phyloP scores from a whole-genome alignment of 1,139 yeast species.

The Taphrina pruni region DNA sequence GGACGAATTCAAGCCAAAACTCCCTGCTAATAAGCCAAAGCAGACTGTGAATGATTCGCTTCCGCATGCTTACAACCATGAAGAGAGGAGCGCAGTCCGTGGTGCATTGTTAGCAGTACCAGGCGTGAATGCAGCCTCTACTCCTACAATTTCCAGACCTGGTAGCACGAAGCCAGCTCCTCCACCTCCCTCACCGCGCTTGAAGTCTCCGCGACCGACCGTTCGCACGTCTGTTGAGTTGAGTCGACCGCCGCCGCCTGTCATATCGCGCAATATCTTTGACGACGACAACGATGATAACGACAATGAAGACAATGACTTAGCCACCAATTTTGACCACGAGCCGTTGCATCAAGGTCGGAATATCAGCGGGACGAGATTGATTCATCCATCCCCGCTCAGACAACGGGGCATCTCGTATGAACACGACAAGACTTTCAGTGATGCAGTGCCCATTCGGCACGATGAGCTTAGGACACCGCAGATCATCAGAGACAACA shows the following conservation, averaged over 20 bases:
- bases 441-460: neutral
- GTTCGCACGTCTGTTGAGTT: neutral
- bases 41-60: neutral
- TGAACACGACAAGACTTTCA: neutral
- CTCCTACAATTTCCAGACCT: neutral
- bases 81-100: neutral
- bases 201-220: constrained; percentile 31
- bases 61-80: neutral
- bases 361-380: neutral
- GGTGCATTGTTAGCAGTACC: constrained; percentile 3
- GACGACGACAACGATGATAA: neutral
- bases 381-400: neutral
- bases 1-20: neutral
- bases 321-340: no score
- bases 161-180: constrained; percentile 20
- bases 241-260: neutral
- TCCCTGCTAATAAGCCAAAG: neutral
- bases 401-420: neutral
- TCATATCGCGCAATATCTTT: constrained; percentile 3
- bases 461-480: no score
- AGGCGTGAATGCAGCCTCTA: constrained; percentile 1
- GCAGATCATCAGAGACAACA: no score
- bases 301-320: neutral
- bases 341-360: neutral
- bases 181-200: constrained; percentile 37